phyloP scores from a whole-genome alignment of 2,329 filamentous ascomycete species.

The Penicillium sp. region DNA sequence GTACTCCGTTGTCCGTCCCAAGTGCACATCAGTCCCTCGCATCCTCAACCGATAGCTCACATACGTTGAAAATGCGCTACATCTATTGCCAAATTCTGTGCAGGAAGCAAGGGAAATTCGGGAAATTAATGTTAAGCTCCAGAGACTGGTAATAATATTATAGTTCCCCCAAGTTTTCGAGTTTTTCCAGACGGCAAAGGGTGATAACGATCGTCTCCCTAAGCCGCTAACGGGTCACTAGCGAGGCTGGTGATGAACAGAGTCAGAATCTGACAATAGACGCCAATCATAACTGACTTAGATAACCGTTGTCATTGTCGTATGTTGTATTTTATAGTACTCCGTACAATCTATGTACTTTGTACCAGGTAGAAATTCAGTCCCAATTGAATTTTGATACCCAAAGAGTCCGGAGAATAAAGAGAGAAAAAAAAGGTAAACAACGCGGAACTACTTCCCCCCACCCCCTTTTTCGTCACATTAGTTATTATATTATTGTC shows the following conservation, averaged over 20 bases:
- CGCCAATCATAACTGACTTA: neutral
- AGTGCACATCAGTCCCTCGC: conserved; percentile 8
- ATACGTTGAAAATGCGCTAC: neutral
- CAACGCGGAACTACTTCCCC: neutral
- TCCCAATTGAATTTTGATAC: neutral
- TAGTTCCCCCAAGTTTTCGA: neutral
- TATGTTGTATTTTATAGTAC: neutral
- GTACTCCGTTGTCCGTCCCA: neutral
- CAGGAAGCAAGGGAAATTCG: conserved; percentile 16
- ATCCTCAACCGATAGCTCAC: conserved; percentile 12
- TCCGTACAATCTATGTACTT: neutral
- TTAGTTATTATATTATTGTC: neutral
- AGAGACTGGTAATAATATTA: neutral
- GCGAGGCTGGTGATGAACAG: conserved; percentile 9
- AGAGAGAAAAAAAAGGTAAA: neutral
- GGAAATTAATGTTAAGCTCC: conserved; percentile 4
- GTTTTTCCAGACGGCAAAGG: conserved; percentile 9
- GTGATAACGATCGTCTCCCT: conserved; percentile 23
- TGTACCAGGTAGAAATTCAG: neutral
- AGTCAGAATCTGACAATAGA: conserved; percentile 4
- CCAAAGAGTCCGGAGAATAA: neutral
- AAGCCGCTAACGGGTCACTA: conserved; percentile 15
- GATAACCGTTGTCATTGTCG: neutral
- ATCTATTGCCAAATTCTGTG: neutral
- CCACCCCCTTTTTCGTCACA: conserved; percentile 6